Conservation (phyloP, 805 yeast species). For the Ogataea nakhonphanomensis region DNA sequence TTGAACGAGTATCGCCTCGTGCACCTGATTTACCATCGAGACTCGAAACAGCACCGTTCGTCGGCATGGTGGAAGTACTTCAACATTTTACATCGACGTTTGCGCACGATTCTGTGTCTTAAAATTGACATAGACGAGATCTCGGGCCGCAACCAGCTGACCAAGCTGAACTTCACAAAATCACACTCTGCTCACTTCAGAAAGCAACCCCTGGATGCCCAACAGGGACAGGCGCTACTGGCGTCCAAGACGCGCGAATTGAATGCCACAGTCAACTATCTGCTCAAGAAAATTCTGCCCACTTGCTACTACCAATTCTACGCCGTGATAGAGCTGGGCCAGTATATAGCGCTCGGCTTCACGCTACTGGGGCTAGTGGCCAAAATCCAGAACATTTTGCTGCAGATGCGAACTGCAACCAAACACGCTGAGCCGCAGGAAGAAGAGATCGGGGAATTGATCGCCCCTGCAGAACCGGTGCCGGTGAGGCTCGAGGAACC, state of each 20-base stretch:
- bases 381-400: slow-evolving; percentile 34
- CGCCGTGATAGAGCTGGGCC: slow-evolving; percentile 68
- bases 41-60: slow-evolving; percentile 70
- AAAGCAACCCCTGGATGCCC: slow-evolving; percentile 10
- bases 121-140: slow-evolving; percentile 26
- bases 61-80: slow-evolving; percentile 77
- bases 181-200: slow-evolving; percentile 6
- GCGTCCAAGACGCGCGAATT: slow-evolving; percentile 9
- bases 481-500: slow-evolving; percentile 8
- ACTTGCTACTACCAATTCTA: slow-evolving; percentile 59
- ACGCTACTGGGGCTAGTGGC: slow-evolving; percentile 58
- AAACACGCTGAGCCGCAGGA: slow-evolving; percentile 13
- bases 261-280: slow-evolving; percentile 22
- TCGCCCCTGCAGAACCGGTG: slow-evolving; percentile 7
- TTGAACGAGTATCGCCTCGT: slow-evolving; percentile 54
- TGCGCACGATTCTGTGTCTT: slow-evolving; percentile 39
- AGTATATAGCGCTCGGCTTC: slow-evolving; percentile 71
- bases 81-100: slow-evolving; percentile 56
- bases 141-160: slow-evolving; percentile 4
- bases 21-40: slow-evolving; percentile 65
- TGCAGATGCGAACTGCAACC: slow-evolving; percentile 7
- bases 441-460: slow-evolving; percentile 20
- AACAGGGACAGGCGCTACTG: slow-evolving; percentile 5
- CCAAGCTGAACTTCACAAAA: slow-evolving; percentile 13
- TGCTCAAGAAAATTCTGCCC: slow-evolving; percentile 38